Conservation (phyloP, 768 basidiomycete species). For the Chlorophyllum brunneum region DNA sequence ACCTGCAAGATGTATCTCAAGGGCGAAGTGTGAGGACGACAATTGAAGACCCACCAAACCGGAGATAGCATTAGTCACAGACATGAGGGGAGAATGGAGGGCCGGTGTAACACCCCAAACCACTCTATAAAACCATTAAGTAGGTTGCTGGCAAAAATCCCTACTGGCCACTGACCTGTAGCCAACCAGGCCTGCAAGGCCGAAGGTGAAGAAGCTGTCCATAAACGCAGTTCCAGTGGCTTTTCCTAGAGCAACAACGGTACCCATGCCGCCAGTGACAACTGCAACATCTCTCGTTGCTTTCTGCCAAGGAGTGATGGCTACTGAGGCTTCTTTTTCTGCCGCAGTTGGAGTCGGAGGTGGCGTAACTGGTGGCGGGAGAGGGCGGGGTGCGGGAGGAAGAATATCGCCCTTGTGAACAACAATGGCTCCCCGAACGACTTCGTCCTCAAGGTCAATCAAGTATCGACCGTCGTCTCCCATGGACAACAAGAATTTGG, state of each 20-base stretch:
- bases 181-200: conserved; percentile 80
- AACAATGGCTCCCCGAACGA: conserved; percentile 76
- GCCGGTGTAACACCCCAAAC: conserved; percentile 90
- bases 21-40: not conserved
- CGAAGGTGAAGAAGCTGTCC: conserved; percentile 87
- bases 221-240: conserved; percentile 80
- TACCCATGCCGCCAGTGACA: conserved; percentile 75
- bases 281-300: conserved; percentile 68
- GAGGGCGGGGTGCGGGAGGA: conserved; percentile 63
- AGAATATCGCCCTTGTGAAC: conserved; percentile 64
- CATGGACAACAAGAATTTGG: conserved; percentile 83
- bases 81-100: conserved; percentile 87
- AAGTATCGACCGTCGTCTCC: conserved; percentile 58
- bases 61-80: conserved; percentile 86
- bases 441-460: conserved; percentile 78
- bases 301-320: conserved; percentile 86
- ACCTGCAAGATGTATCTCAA: conserved; percentile 33
- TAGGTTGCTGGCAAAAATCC: not conserved
- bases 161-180: conserved; percentile 38
- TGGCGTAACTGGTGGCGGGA: conserved; percentile 56
- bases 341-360: conserved; percentile 43
- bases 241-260: conserved; percentile 70
- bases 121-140: conserved; percentile 41
- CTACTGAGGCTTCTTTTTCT: conserved; percentile 44
- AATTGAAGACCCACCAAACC: conserved; percentile 39